Evolutionary conservation across 257 asterid species (phyloP).

Genomic region (Solanum bulbocastanum): DNA sequence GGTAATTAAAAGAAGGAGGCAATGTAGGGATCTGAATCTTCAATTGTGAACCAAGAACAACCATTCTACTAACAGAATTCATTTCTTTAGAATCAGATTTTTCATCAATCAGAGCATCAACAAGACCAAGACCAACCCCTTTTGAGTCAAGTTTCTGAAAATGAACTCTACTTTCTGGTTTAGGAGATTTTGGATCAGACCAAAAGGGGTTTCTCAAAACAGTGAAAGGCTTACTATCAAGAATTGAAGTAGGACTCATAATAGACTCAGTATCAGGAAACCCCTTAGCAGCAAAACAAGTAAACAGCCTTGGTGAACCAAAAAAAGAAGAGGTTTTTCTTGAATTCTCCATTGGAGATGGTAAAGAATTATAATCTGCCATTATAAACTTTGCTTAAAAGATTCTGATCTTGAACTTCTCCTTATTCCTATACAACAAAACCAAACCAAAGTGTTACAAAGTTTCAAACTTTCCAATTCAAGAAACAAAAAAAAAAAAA

Average conservation of each 20-base stretch:
- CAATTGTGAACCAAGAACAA: constrained; percentile 68
- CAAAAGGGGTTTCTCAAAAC: constrained; percentile 37
- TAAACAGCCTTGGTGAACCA: constrained; percentile 55
- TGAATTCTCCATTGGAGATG: constrained; percentile 26
- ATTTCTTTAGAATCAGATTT: constrained; percentile 22
- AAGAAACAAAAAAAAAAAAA: neutral
- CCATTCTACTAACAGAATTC: constrained; percentile 33
- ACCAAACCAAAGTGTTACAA: neutral
- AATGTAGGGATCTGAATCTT: constrained; percentile 63
- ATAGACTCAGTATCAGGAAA: constrained; percentile 39
- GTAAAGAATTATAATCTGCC: constrained; percentile 43
- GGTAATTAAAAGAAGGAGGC: constrained; percentile 26
- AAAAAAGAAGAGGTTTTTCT: constrained; percentile 40
- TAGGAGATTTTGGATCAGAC: constrained; percentile 35
- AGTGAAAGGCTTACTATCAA: constrained; percentile 41
- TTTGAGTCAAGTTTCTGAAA: constrained; percentile 39
- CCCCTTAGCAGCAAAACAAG: constrained; percentile 33
- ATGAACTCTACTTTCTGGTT: constrained; percentile 30
- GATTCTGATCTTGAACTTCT: constrained; percentile 1
- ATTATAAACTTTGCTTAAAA: constrained; percentile 20
- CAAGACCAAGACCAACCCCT: constrained; percentile 50
- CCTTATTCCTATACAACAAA: constrained; percentile 12
- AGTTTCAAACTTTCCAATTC: constrained; percentile 1
- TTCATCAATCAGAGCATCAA: constrained; percentile 50
- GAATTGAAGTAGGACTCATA: constrained; percentile 74